Base-by-base conservation (phyloP, 2,329 filamentous ascomycete species). In the Colletotrichum chrysophilum region DNA sequence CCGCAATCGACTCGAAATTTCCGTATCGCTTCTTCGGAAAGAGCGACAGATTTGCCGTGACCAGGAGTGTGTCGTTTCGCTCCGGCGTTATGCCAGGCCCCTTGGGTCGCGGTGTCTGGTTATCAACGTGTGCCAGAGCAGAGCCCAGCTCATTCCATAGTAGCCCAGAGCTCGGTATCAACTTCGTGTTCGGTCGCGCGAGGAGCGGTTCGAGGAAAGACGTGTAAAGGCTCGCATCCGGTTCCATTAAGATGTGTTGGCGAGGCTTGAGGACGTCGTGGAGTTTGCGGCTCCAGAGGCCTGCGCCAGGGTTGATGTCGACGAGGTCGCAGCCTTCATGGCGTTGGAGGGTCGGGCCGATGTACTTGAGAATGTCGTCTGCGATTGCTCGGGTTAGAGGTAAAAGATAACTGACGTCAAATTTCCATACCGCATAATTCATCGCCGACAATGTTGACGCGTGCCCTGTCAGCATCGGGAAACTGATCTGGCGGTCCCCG, bases 281-380 rank as follows among this genome's bases (percentile, higher is more conserved):
- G 1, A 98, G 87, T 80, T 93, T 94, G 32, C 88, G 87, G 38
- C 96, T 98, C 91, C 94, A 97, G 4, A 98, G 70, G 10, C 96
- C 95, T 2, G 87, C 86, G 16, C 96, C 96, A 0, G 96, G 96
- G 82, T 96, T 95, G 71, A 98, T 87, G 81, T 98, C 96, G 79
- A 99, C 87, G 60, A 98, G 89, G 80, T 98, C 96, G 84, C 96
- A 96, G 70, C 95, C 94, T 66, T 88, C 86, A 83, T 97, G 93
- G 60, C 91, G 90, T 38, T 91, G 86, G 21, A 98, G 89, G 4
- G 92, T 92, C 1, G 90, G 89, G 4, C 90, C 91, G n/a, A 97
- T 85, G 76, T 94, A 94, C 8, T 91, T 82, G 61, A 98, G 79
- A 16, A 94, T 86, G 79, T 96, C 93, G 80, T 95, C 94, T 93